A percentile compares a stretch with the other conserved stretches of the same genome.
Evolutionary conservation across 2,329 filamentous ascomycete genomes (phyloP).

Genomic region (Leptographium radiaticola): DNA sequence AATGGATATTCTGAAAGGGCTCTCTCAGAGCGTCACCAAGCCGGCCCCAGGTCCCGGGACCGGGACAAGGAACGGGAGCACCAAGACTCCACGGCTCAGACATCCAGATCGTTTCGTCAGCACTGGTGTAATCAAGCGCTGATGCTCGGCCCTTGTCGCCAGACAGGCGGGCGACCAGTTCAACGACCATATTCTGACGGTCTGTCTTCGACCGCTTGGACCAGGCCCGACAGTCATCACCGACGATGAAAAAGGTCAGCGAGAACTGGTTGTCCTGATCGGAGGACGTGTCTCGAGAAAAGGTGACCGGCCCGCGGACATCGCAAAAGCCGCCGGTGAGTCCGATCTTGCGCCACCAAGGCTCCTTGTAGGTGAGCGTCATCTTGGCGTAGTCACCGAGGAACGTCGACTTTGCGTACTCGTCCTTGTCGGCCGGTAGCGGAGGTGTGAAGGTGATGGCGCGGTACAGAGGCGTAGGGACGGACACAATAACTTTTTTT

Average conservation of each 20-base stretch:
- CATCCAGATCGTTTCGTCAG: neutral
- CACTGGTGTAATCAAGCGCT: neutral
- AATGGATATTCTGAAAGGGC: constrained; percentile 23
- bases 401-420: constrained; percentile 19
- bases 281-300: neutral
- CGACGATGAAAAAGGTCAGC: neutral
- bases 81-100: constrained; percentile 1
- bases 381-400: constrained; percentile 39
- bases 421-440: constrained; percentile 27
- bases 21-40: constrained; percentile 16
- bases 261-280: neutral
- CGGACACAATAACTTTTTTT: constrained; percentile 32
- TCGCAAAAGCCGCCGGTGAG: neutral
- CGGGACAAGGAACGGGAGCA: neutral
- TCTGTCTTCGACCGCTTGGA: neutral
- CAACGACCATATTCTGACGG: neutral
- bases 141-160: neutral
- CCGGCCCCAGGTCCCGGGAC: neutral
- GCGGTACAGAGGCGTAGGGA: constrained; percentile 32
- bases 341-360: constrained; percentile 24
- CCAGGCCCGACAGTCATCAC: neutral
- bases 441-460: constrained; percentile 32
- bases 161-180: neutral
- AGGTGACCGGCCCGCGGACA: neutral
- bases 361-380: constrained; percentile 26